Evolutionary conservation across 164 flowering plant genomes (phyloP), one percentile per base, ranked within the genome.

Genomic region (Chloranthus sessilifolius): DNA sequence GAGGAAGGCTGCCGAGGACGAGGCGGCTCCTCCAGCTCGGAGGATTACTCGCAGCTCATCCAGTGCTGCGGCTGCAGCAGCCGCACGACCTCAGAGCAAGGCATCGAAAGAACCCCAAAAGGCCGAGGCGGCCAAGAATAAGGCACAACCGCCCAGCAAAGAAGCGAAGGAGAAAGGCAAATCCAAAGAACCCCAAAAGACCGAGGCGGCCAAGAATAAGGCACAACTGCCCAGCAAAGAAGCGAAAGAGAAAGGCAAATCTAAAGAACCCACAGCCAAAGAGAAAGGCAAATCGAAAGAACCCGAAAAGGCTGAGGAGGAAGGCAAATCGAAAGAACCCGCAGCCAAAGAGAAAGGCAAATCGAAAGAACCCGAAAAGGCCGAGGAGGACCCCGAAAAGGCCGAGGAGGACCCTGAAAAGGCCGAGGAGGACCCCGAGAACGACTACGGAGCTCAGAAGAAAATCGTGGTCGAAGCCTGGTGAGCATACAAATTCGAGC

Each of bases 391-490:
- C n/a, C n/a, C n/a, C n/a, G n/a, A n/a, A n/a, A n/a, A n/a, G n/a
- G n/a, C n/a, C n/a, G n/a, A n/a, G n/a, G n/a, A n/a, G n/a, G n/a
- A n/a, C n/a, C n/a, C n/a, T n/a, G n/a, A 21, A 14, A 14, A 17
- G 38, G 38, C 9, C 4, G 15, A 50, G 14, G 28, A 1, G 28
- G 23, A 0, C 2, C 29, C 42, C 8, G 53, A 34, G 2, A 15
- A 15, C 38, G 38, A 10, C 25, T 23, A 43, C 14, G 26, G 42
- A 24, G 10, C 38, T 8, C 29, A 6, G 6, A 50, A 36, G n/a
- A 15, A 29, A 29, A 35, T 50, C 43, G 28, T 50, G 8, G 26
- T 50, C 20, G 54, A 50, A 37, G 42, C 41, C 8, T 50, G 54
- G 54, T 50, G 4, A n/a, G n/a, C n/a, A n/a, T n/a, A 19, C 12